These are phyloP conservation scores for Pythium chondricola DNA, from an alignment of 352 stramenopile species.

Conservation along the genomic window DNA sequence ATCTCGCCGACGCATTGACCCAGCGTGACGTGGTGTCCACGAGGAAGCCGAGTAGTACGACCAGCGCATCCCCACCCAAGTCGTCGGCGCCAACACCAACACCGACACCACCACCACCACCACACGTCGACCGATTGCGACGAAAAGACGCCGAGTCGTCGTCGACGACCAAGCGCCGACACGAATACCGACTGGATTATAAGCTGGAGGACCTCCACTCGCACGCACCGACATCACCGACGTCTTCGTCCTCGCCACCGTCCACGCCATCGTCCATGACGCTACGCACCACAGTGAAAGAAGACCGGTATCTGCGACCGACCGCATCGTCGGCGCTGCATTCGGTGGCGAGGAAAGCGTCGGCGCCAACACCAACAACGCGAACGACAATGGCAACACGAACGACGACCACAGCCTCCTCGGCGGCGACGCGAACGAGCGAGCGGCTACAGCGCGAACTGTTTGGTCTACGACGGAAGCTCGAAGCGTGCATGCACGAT, in stretches of 20 bases:
- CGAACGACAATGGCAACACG: not conserved
- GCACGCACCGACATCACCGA: slow-evolving; percentile 41
- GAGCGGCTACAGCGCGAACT: slow-evolving; percentile 47
- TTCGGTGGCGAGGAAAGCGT: too few species aligned
- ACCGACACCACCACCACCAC: not conserved
- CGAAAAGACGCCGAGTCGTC: not conserved
- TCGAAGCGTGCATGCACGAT: slow-evolving; percentile 46
- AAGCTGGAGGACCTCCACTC: slow-evolving; percentile 10
- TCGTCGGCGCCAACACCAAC: not conserved
- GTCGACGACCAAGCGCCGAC: too few species aligned
- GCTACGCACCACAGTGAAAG: not conserved
- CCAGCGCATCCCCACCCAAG: not conserved
- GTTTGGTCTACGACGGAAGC: slow-evolving; percentile 39
- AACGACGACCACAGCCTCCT: not conserved
- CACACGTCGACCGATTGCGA: not conserved
- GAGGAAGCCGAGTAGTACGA: slow-evolving; percentile 2
- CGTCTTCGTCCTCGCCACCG: slow-evolving; percentile 44
- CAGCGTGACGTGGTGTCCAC: too few species aligned
- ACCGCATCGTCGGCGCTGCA: too few species aligned
- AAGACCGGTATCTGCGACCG: too few species aligned
- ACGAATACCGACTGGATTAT: not conserved
- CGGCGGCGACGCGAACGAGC: slow-evolving; percentile 15
- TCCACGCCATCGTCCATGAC: slow-evolving; percentile 20
- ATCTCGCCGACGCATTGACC: slow-evolving; percentile 48
- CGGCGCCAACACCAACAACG: not conserved